Evolutionary conservation across 2,329 filamentous ascomycete species (phyloP).

Genomic region (Neofusicoccum ribis): DNA sequence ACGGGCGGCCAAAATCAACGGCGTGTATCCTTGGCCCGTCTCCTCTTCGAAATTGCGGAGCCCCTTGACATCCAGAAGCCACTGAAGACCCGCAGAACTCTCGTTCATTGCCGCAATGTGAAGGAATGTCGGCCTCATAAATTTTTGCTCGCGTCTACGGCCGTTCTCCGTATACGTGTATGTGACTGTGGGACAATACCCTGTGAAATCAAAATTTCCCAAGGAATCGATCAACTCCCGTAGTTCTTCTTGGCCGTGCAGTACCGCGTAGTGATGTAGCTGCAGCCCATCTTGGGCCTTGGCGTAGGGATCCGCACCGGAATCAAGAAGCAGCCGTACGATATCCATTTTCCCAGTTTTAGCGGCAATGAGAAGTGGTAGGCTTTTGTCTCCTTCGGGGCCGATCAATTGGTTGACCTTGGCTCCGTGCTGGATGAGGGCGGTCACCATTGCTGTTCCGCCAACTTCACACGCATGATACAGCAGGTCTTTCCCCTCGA

Average conservation of each 20-base stretch:
- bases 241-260: not conserved
- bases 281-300: not conserved
- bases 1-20: not conserved
- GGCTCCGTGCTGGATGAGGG: not conserved
- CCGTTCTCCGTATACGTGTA: not conserved
- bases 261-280: not conserved
- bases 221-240: not conserved
- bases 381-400: not conserved
- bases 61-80: not conserved
- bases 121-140: not conserved
- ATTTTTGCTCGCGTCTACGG: too few species aligned
- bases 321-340: not conserved
- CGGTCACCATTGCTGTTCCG: not conserved
- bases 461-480: not conserved
- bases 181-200: not conserved
- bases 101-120: not conserved
- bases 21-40: not conserved
- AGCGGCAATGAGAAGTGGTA: not conserved
- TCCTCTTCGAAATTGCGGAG: not conserved
- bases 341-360: not conserved
- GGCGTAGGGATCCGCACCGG: not conserved
- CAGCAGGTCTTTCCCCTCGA: not conserved
- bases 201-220: not conserved
- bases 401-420: not conserved
- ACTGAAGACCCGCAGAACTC: not conserved